These are phyloP conservation scores for Chaetomium strumarium DNA, from an alignment of 2,329 filamentous ascomycete genomes.

Conservation along the genomic window DNA sequence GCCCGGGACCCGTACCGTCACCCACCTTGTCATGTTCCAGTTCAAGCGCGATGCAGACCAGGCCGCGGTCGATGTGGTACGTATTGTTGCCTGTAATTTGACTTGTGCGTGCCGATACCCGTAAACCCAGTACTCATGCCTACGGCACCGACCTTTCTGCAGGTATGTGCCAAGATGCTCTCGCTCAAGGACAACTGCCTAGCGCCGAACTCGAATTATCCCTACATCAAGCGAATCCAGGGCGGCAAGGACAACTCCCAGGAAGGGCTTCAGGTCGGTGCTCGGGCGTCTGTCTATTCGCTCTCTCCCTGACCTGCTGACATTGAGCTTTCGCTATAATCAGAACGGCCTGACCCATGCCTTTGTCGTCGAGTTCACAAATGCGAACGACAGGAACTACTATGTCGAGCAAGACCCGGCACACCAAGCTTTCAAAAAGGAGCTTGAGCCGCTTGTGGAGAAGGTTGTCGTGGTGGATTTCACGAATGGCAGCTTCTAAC, in stretches of 20 bases:
- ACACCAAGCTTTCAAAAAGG: constrained; percentile 34
- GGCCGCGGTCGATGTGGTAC: constrained; percentile 14
- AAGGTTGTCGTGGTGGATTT: constrained; percentile 37
- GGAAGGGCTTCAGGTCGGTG: constrained; percentile 53
- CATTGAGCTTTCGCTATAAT: not conserved
- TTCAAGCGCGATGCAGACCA: constrained; percentile 15
- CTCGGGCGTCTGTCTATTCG: too few relatives aligned
- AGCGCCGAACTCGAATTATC: constrained; percentile 50
- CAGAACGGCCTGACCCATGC: constrained; percentile 38
- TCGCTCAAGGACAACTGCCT: constrained; percentile 52
- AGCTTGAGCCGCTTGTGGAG: constrained; percentile 30
- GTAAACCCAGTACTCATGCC: not conserved
- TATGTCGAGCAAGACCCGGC: constrained; percentile 37
- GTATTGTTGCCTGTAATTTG: not conserved
- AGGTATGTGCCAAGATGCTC: constrained; percentile 40
- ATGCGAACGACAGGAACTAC: constrained; percentile 36
- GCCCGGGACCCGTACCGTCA: constrained; percentile 12
- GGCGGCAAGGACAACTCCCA: constrained; percentile 58
- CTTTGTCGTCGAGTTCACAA: constrained; percentile 37
- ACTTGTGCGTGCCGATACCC: too few relatives aligned
- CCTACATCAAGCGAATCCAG: constrained; percentile 53
- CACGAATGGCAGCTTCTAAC: constrained; percentile 13
- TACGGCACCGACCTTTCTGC: not conserved
- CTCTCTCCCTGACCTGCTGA: constrained; percentile 4
- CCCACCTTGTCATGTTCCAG: constrained; percentile 21